Evolutionary conservation across 805 yeast genomes (phyloP), one percentile per base, ranked within the genome.

Genomic region (Isabelozyma pseudorhagii): DNA sequence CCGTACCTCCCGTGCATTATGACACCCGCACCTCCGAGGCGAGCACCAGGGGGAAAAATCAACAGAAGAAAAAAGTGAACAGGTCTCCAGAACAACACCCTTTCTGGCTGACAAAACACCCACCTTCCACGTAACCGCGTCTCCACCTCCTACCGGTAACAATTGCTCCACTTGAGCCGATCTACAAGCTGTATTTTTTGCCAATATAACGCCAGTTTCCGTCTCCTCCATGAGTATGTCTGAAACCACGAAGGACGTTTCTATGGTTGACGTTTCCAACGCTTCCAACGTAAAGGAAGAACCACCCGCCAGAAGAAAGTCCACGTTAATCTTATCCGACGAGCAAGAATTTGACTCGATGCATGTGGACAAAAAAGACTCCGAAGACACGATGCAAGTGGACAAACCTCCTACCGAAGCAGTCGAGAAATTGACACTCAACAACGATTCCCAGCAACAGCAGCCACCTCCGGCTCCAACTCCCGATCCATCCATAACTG

Each of bases 321-420:
- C 92, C 2, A 87, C 94, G 0, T 58, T 88, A 47, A 82, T 88
- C 13, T 76, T 89, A 40, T 81, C 85, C 0, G 91, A 85, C 51
- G 93, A 87, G 38, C 74, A 75, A 42, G 88, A 83, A 36, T 70
- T 71, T 53, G 85, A 81, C 46, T 77, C 72, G 50, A 69, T 75
- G 59, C 78, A 78, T 51, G 67, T 76, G 40, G 75, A 71, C 41
- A 59, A 68, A 14, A 61, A 64, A 27, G 63, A 59, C 13, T 38
- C 45, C 18, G 61, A 54, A 45, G 53, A 55, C 46, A 50, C 50
- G 34, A 61, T 61, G 64, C 55, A 58, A 42, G 52, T 56, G 13
- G 65, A 62, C 44, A 51, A 52, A 40, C 47, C 45, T 27, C 38
- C 45, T 6, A 17, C 36, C 13, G 45, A 42, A 27, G 45, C 13